phyloP scores from a whole-genome alignment of 495 filamentous ascomycete species.

The Tricharina praecox region DNA sequence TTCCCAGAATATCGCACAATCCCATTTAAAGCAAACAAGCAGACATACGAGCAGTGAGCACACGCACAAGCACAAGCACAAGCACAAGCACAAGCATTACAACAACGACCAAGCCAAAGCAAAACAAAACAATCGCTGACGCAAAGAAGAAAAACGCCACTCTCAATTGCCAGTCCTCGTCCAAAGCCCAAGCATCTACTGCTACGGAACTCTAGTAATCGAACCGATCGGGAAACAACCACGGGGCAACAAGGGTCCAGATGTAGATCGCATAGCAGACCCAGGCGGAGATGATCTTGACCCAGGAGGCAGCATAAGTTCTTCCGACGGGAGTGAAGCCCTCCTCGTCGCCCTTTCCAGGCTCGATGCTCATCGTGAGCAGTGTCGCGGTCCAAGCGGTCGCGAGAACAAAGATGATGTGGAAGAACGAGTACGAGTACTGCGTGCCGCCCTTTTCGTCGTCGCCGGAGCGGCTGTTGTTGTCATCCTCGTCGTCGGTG shows the following conservation, averaged over 20 bases:
- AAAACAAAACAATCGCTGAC: neutral
- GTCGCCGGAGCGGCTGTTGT: slow-evolving; percentile 48
- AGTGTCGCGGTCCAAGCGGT: slow-evolving; percentile 92
- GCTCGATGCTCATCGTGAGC: slow-evolving; percentile 65
- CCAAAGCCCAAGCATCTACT: neutral
- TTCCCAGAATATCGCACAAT: too few species aligned
- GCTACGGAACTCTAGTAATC: slow-evolving; percentile 27
- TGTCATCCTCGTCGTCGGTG: slow-evolving; percentile 48
- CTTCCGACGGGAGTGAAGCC: slow-evolving; percentile 77
- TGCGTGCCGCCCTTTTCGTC: slow-evolving; percentile 80
- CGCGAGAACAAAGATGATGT: slow-evolving; percentile 92
- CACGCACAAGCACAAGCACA: too few species aligned
- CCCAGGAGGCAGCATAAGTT: slow-evolving; percentile 96
- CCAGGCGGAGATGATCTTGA: slow-evolving; percentile 97
- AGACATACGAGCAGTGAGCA: too few species aligned
- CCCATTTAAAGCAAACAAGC: too few species aligned
- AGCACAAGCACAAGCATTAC: too few species aligned
- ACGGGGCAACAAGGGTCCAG: slow-evolving; percentile 81
- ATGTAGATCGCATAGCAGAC: slow-evolving; percentile 86
- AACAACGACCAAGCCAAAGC: neutral
- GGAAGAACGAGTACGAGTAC: slow-evolving; percentile 93
- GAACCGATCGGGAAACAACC: slow-evolving; percentile 74
- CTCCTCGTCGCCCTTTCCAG: slow-evolving; percentile 36
- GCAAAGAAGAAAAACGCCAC: neutral
- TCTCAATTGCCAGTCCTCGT: neutral